Percentiles rank a stretch among this genome's conserved stretches.
These are phyloP conservation scores for Monascus purpureus DNA, from an alignment of 495 filamentous ascomycete genomes.

Conservation along the genomic window DNA sequence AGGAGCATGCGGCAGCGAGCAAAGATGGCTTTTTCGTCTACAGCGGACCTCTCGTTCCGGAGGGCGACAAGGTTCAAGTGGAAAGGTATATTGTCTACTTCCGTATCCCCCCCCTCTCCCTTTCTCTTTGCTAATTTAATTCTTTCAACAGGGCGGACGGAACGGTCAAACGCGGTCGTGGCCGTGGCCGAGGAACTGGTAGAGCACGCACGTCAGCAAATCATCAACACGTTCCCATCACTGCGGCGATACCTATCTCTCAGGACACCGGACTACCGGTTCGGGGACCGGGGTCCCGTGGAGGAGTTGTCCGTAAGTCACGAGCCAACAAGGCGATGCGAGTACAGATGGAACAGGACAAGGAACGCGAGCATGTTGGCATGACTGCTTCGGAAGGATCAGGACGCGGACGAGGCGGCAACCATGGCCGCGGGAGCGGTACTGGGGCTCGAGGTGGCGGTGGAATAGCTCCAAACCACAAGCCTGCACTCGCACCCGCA, in stretches of 20 bases:
- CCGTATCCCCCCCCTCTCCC: background rate
- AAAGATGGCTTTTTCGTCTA: constrained; percentile 89
- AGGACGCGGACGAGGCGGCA: background rate
- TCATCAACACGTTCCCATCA: constrained; percentile 26
- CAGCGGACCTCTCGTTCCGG: constrained; percentile 69
- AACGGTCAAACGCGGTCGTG: constrained; percentile 63
- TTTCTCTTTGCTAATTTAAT: constrained; percentile 13
- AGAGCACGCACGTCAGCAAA: constrained; percentile 23
- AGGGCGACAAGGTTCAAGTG: constrained; percentile 76
- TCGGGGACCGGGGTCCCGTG: constrained; percentile 63
- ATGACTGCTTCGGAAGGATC: no score
- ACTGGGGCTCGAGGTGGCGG: background rate
- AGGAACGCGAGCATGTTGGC: no score
- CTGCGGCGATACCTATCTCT: constrained; percentile 26
- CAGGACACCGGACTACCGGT: constrained; percentile 37
- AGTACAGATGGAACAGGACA: constrained; percentile 51
- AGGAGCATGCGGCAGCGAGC: constrained; percentile 85
- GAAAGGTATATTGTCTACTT: constrained; percentile 42
- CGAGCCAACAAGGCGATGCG: constrained; percentile 65
- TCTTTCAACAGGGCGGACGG: constrained; percentile 48
- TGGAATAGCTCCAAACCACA: background rate
- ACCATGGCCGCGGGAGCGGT: background rate
- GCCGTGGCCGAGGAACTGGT: constrained; percentile 48
- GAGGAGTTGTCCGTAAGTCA: constrained; percentile 65
- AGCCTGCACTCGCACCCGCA: background rate